phyloP scores from a whole-genome alignment of 2,329 filamentous ascomycete genomes.

The Fusarium nematophilum region DNA sequence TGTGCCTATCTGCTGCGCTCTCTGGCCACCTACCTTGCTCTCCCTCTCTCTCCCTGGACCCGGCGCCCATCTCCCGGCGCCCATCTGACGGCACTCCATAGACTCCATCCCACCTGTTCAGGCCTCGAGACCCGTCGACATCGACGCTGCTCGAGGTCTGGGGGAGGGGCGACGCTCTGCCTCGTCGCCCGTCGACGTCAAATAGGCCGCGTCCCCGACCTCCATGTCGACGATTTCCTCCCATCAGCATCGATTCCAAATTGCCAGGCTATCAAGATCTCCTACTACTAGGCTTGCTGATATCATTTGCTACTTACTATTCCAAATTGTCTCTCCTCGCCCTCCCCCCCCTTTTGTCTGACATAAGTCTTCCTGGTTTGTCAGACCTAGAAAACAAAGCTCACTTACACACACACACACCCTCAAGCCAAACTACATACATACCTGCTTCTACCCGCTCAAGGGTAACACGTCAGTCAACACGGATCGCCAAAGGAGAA shows the following conservation, averaged over 20 bases:
- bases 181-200: slow-evolving; percentile 24
- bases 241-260: slow-evolving; percentile 1
- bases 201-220: slow-evolving; percentile 31
- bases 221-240: slow-evolving; percentile 21
- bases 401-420: slow-evolving; percentile 22
- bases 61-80: slow-evolving; percentile 21
- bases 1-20: slow-evolving; percentile 33
- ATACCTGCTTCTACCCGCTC: slow-evolving; percentile 2
- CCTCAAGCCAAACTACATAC: slow-evolving; percentile 6
- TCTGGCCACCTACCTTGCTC: slow-evolving; percentile 3
- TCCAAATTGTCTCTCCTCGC: too few species aligned
- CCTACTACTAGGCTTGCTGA: slow-evolving; percentile 2
- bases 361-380: slow-evolving; percentile 14
- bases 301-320: not conserved
- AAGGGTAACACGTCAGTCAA: slow-evolving; percentile 28
- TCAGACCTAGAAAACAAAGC: slow-evolving; percentile 2
- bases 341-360: slow-evolving; percentile 13
- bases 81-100: slow-evolving; percentile 22
- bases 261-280: slow-evolving; percentile 21
- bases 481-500: slow-evolving; percentile 35
- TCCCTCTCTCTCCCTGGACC: slow-evolving; percentile 6
- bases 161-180: slow-evolving; percentile 29
- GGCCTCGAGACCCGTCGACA: slow-evolving; percentile 31
- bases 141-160: slow-evolving; percentile 17
- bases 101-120: slow-evolving; percentile 9